These are phyloP conservation scores for Sechiopsis laciniata DNA, from an alignment of 306 rosid genomes.

Conservation along the genomic window DNA sequence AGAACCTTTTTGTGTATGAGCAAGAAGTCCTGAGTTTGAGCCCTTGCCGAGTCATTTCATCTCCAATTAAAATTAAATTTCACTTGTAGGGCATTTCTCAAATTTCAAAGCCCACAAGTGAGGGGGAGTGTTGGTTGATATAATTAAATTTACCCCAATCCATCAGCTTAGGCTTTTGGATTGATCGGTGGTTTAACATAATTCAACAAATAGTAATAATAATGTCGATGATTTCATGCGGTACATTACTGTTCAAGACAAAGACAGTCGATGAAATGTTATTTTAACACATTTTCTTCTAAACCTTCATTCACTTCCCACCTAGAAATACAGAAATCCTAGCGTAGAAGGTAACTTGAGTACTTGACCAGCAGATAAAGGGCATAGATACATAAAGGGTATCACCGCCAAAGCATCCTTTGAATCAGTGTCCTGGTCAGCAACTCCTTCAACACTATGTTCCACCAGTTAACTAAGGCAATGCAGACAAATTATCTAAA, in stretches of 20 bases:
- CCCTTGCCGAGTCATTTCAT: too few species aligned
- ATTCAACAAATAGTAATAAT: too few species aligned
- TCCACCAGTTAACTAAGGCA: neutral
- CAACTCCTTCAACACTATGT: neutral
- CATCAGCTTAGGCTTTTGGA: too few species aligned
- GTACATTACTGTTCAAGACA: conserved; percentile 2
- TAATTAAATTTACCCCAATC: too few species aligned
- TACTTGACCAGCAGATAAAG: neutral
- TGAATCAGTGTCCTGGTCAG: neutral
- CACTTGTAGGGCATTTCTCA: too few species aligned
- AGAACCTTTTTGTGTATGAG: too few species aligned
- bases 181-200: too few species aligned
- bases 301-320: neutral
- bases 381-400: neutral
- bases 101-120: too few species aligned
- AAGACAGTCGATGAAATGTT: neutral
- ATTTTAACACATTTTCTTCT: neutral
- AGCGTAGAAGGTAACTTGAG: neutral
- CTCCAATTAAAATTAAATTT: too few species aligned
- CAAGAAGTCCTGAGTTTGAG: too few species aligned
- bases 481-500: neutral
- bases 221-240: too few species aligned
- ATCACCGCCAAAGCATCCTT: neutral
- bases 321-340: conserved; percentile 1
- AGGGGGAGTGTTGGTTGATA: too few species aligned